phyloP scores from a whole-genome alignment of 768 basidiomycete species.

The Jaapia argillacea region DNA sequence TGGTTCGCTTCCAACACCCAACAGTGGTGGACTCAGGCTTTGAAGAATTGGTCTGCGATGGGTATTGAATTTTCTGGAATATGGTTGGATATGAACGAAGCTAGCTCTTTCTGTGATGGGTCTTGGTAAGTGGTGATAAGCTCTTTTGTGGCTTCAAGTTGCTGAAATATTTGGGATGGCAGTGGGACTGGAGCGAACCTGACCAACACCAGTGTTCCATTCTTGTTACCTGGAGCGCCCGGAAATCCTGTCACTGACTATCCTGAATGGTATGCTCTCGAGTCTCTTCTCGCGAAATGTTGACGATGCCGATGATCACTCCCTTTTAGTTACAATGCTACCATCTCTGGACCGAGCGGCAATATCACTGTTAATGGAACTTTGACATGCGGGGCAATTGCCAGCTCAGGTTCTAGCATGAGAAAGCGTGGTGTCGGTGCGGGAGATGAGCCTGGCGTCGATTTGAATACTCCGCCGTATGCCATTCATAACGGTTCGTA shows the following conservation, averaged over 20 bases:
- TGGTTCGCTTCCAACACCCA: constrained; percentile 47
- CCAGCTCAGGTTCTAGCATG: constrained; percentile 18
- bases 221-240: constrained; percentile 47
- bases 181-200: constrained; percentile 51
- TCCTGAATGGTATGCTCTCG: constrained; percentile 50
- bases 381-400: constrained; percentile 49
- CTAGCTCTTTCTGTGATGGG: constrained; percentile 52
- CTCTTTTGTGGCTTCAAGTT: neutral
- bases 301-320: neutral
- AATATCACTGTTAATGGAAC: constrained; percentile 67
- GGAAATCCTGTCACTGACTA: constrained; percentile 45
- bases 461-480: constrained; percentile 54
- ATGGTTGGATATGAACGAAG: constrained; percentile 67
- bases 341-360: constrained; percentile 56
- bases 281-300: neutral
- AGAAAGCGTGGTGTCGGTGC: constrained; percentile 40
- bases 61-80: constrained; percentile 56
- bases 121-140: constrained; percentile 33
- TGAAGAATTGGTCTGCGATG: constrained; percentile 39
- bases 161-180: constrained; percentile 4
- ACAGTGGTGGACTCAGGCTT: constrained; percentile 50
- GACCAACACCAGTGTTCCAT: constrained; percentile 41
- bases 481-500: constrained; percentile 59
- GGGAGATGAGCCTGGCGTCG: constrained; percentile 32
- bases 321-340: constrained; percentile 44